These are phyloP conservation scores for Candida koratica DNA, from an alignment of 805 yeast species.

Conservation along the genomic window DNA sequence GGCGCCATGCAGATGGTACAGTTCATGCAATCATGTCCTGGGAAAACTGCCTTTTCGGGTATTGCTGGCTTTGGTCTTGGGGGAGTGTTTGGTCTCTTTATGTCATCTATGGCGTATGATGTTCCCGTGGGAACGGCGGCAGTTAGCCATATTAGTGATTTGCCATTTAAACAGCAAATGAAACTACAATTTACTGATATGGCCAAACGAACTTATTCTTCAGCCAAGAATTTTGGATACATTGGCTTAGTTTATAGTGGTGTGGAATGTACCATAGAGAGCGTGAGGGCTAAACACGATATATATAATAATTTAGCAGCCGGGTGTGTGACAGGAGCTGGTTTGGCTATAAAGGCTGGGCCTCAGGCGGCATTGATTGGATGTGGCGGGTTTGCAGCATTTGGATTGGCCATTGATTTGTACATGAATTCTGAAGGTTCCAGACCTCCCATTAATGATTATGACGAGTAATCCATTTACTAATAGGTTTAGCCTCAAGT, in stretches of 20 bases:
- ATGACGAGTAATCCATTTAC: conserved; percentile 48
- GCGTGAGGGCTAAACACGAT: conserved; percentile 84
- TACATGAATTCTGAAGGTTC: conserved; percentile 82
- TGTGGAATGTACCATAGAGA: conserved; percentile 85
- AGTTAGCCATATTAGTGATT: conserved; percentile 62
- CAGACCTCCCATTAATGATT: conserved; percentile 83
- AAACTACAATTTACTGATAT: conserved; percentile 86
- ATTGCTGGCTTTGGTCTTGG: conserved; percentile 92
- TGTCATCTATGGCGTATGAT: conserved; percentile 83
- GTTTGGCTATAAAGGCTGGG: conserved; percentile 85
- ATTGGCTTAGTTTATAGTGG: conserved; percentile 90
- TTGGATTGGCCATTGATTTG: conserved; percentile 82
- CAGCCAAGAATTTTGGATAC: conserved; percentile 92
- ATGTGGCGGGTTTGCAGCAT: conserved; percentile 97
- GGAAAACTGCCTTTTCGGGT: conserved; percentile 87
- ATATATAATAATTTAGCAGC: conserved; percentile 88
- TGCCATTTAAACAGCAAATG: conserved; percentile 92
- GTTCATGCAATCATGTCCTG: conserved; percentile 91
- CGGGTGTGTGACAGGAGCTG: conserved; percentile 97
- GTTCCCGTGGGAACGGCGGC: conserved; percentile 64
- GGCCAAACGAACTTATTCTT: conserved; percentile 81
- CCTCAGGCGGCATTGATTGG: conserved; percentile 90
- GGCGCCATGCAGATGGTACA: conserved; percentile 82
- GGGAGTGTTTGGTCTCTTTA: conserved; percentile 92
- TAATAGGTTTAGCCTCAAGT: too few species aligned